Evolutionary conservation across 2,329 filamentous ascomycete species (phyloP).

Genomic region (Aschersonia sp.): DNA sequence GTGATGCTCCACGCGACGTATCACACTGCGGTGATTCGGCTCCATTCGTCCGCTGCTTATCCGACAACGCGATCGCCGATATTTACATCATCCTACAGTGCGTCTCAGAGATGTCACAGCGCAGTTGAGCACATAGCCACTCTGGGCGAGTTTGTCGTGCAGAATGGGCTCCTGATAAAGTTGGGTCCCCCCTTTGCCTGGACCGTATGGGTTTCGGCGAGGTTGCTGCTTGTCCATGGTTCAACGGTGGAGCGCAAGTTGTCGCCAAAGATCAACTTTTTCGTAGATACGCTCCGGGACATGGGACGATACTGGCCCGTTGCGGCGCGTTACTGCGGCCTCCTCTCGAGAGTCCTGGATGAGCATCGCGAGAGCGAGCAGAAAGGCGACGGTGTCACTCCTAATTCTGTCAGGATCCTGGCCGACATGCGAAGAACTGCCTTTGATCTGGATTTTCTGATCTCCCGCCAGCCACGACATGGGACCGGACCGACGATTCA

Average conservation of each 20-base stretch:
- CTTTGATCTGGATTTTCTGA: slow-evolving; percentile 81
- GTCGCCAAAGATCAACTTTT: slow-evolving; percentile 64
- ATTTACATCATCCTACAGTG: slow-evolving; percentile 78
- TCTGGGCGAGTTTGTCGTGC: slow-evolving; percentile 64
- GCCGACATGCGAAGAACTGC: slow-evolving; percentile 86
- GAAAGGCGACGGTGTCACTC: slow-evolving; percentile 60
- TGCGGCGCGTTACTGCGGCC: slow-evolving; percentile 63
- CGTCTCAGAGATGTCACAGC: slow-evolving; percentile 66
- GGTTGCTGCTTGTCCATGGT: slow-evolving; percentile 76
- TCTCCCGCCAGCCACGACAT: slow-evolving; percentile 61
- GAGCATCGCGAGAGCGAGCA: slow-evolving; percentile 71
- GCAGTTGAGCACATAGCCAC: slow-evolving; percentile 75
- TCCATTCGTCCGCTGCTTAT: slow-evolving; percentile 87
- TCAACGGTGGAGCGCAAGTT: slow-evolving; percentile 79
- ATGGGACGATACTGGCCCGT: slow-evolving; percentile 81
- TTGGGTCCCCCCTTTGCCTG: slow-evolving; percentile 87
- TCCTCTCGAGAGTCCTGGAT: slow-evolving; percentile 71
- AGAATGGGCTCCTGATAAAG: slow-evolving; percentile 60
- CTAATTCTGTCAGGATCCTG: slow-evolving; percentile 72
- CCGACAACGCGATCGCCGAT: slow-evolving; percentile 79
- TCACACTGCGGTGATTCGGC: slow-evolving; percentile 75
- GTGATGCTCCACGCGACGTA: slow-evolving; percentile 87
- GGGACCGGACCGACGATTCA: slow-evolving; percentile 24
- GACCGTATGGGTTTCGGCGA: slow-evolving; percentile 80
- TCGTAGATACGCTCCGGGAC: slow-evolving; percentile 67